Base-by-base conservation (phyloP, 176 grass and related monocot genomes). In the Carex littledalei region DNA sequence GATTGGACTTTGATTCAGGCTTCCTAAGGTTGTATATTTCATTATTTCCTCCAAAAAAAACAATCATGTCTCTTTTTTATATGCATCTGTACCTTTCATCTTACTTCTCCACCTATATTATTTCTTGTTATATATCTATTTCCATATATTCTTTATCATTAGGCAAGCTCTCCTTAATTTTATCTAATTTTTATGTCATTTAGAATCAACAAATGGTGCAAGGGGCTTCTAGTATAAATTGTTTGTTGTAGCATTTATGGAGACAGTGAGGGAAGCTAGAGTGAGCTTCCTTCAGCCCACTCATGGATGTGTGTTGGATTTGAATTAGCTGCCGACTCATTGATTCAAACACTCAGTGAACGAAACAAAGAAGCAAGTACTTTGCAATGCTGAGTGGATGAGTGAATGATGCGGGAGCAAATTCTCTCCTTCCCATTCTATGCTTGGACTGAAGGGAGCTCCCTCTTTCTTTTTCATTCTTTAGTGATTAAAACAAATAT, bases 371-470 rank as follows among this genome's bases (percentile, higher is more conserved):
- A 57, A 50, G 32, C 50, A 74, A 87, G 34, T 35, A 34, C 6
- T 80, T 71, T 71, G 39, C 21, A 1, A 11, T 76, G 77, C 87
- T 67, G 45, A 70, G 81, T 84, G 87, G 43, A 88, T 84, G 87
- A 88, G 81, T 88, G 87, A 88, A 88, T 88, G 87, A 88, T 84
- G 87, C 87, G 87, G 87, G 87, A 88, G 87, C 70, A 34, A 63
- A 84, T 88, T 88, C 87, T 84, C 82, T 88, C 87, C 71, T 84
- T 84, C 57, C 71, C 71, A 61, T 84, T 84, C 81, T 84, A 63
- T 88, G 87, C 81, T 88, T 88, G 87, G 87, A 88, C 87, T 88
- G 87, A 88, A 88, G 87, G 87, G 87, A 88, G 87, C 87, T 88
- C 87, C 87, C 87, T 88, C 81, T 84, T 84, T 53, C 45, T 71